phyloP scores from a whole-genome alignment of 176 grass and related monocot genomes.

The Tillandsia leiboldiana region DNA sequence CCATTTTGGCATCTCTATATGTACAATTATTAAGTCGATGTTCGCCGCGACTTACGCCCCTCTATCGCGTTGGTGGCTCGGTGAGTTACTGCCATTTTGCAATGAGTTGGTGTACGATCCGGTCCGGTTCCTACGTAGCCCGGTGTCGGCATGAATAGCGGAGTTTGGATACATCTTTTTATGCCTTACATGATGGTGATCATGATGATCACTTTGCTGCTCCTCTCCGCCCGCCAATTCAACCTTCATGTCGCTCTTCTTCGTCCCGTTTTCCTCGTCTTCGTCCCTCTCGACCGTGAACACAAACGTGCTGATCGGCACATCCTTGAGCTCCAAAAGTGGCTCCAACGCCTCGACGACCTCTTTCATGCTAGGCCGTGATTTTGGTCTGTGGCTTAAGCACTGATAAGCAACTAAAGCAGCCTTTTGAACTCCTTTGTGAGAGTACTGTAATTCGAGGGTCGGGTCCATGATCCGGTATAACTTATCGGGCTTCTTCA shows the following conservation, averaged over 20 bases:
- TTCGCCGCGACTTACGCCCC: conserved; percentile 24
- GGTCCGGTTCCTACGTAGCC: conserved; percentile 29
- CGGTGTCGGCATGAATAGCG: conserved; percentile 43
- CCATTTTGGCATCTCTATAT: conserved; percentile 22
- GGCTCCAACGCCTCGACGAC: conserved; percentile 63
- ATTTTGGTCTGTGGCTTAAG: conserved; percentile 60
- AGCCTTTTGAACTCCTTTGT: conserved; percentile 50
- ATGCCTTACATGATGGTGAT: conserved; percentile 19
- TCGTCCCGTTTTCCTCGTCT: conserved; percentile 9
- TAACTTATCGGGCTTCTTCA: conserved; percentile 38
- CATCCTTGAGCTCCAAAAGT: conserved; percentile 47
- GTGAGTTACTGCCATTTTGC: conserved; percentile 27
- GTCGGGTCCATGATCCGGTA: conserved; percentile 53
- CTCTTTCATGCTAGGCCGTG: conserved; percentile 67
- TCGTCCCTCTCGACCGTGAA: conserved; percentile 58
- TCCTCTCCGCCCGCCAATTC: conserved; percentile 32
- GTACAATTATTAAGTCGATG: neutral
- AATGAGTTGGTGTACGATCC: conserved; percentile 16
- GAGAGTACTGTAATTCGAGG: conserved; percentile 62
- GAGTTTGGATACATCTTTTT: conserved; percentile 57
- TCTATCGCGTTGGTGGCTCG: conserved; percentile 31
- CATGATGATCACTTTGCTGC: conserved; percentile 39
- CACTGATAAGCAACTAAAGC: conserved; percentile 79
- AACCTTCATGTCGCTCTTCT: conserved; percentile 29
- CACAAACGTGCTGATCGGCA: conserved; percentile 42